Evolutionary conservation across 176 grass and related monocot species (phyloP), one percentile per base, ranked within the genome.

Genomic region (Zea luxurians): DNA sequence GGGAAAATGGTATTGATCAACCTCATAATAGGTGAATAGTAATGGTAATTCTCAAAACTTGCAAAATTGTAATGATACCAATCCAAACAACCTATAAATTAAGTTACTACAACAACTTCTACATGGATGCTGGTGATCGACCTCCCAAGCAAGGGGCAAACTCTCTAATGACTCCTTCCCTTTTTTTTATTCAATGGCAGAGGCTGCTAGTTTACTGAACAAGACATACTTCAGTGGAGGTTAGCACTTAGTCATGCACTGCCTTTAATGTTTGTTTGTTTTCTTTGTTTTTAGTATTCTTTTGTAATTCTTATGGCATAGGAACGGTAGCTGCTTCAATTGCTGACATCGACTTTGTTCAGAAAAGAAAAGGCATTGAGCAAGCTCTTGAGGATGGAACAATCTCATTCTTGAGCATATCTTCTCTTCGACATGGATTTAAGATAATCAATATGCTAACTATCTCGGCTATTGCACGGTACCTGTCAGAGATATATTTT

Each of bases 201-300:
- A 97, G 76, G 82, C 91, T 75, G 91, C 95, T 64, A 71, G 52
- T 77, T 82, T 97, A 70, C 80, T 97, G 78, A 94, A 86, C 47
- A 97, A 92, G 71, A 78, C 74, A 71, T 97, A 94, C 83, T 97
- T 97, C 48, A 90, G 95, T 88, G 95, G 95, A 92, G 95, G 95
- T 94, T 78, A 70, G 21, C 6, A 49, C 68, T 70, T 15, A 61
- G 77, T 84, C 52, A 12, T 72, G 43, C 43, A 11, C 61, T 88
- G 40, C 37, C 75, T 69, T 55, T 44, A 44, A 60, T 27, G 12
- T 80, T 82, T 70, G 1, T 71, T 68, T 53, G 21, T 12, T 37
- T 8, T 64, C 11, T n/a, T 73, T n/a, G n/a, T 34, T 37, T 48
- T 27, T 86, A 41, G 18, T 68, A 72, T 76, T 34, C 16, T 80